Evolutionary conservation across 495 filamentous ascomycete genomes (phyloP).

Genomic region (Penicillium pulvis): DNA sequence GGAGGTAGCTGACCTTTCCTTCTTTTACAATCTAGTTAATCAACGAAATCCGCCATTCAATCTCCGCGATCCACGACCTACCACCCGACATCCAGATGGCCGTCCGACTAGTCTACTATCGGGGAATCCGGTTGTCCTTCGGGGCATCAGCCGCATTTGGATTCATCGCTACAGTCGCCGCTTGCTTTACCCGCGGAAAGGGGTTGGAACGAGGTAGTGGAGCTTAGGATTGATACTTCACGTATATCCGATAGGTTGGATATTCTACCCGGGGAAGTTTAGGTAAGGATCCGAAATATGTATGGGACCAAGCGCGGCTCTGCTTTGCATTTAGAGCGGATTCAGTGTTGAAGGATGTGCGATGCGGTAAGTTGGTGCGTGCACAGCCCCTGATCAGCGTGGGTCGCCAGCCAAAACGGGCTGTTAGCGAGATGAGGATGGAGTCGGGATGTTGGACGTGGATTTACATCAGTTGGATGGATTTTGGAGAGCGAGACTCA

Average conservation of each 20-base stretch:
- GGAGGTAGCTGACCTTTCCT: constrained; percentile 19
- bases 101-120: constrained; percentile 60
- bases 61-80: constrained; percentile 53
- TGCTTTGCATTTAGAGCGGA: background rate
- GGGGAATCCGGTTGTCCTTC: constrained; percentile 58
- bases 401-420: background rate
- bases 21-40: constrained; percentile 46
- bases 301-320: background rate
- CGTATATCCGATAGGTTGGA: background rate
- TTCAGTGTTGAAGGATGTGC: background rate
- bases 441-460: background rate
- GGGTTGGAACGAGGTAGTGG: constrained; percentile 34
- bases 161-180: constrained; percentile 49
- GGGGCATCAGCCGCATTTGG: constrained; percentile 55
- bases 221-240: constrained; percentile 7
- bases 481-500: background rate
- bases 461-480: background rate
- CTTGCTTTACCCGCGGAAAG: constrained; percentile 52
- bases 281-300: background rate
- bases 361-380: background rate
- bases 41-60: constrained; percentile 62
- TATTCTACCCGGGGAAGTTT: background rate
- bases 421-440: constrained; percentile 1
- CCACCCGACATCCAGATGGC: constrained; percentile 61
- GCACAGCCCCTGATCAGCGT: background rate